Evolutionary conservation across 345 rosid species (phyloP).

Genomic region (Noccaea caerulescens): DNA sequence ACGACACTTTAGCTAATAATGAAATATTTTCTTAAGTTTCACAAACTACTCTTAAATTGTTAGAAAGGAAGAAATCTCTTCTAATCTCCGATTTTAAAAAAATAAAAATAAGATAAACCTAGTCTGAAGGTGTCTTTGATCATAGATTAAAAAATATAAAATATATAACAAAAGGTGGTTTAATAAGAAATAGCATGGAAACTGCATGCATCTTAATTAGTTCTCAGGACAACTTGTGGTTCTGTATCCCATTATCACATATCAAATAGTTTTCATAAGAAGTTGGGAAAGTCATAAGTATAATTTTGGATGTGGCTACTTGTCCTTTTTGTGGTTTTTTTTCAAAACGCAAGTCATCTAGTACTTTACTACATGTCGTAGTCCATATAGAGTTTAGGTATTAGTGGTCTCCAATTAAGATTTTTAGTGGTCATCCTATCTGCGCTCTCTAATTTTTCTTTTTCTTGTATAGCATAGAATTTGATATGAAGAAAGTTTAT

Average conservation of each 20-base stretch:
- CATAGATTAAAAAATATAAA: background rate
- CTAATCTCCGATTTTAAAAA: no score
- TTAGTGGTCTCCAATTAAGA: conserved; percentile 9
- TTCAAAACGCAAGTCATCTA: conserved; percentile 19
- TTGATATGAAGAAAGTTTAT: conserved; percentile 3
- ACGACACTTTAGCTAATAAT: conserved; percentile 32
- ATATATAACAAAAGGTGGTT: conserved; percentile 5
- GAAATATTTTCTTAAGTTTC: background rate
- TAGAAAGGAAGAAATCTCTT: background rate
- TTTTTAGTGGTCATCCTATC: conserved; percentile 19
- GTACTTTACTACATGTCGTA: conserved; percentile 35
- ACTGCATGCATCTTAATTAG: conserved; percentile 12
- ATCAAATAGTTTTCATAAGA: conserved; percentile 32
- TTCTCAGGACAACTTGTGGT: conserved; percentile 25
- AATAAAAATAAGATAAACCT: background rate
- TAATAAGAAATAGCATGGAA: conserved; percentile 1
- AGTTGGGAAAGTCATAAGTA: conserved; percentile 27
- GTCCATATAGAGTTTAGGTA: conserved; percentile 19
- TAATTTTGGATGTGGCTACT: conserved; percentile 31
- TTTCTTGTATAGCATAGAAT: conserved; percentile 16
- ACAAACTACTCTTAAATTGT: background rate
- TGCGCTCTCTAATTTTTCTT: background rate
- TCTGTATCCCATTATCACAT: conserved; percentile 32
- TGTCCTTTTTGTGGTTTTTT: background rate
- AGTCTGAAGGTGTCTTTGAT: background rate